Conservation (phyloP, 1,139 yeast genomes). For the Yamadazyma mexicana region DNA sequence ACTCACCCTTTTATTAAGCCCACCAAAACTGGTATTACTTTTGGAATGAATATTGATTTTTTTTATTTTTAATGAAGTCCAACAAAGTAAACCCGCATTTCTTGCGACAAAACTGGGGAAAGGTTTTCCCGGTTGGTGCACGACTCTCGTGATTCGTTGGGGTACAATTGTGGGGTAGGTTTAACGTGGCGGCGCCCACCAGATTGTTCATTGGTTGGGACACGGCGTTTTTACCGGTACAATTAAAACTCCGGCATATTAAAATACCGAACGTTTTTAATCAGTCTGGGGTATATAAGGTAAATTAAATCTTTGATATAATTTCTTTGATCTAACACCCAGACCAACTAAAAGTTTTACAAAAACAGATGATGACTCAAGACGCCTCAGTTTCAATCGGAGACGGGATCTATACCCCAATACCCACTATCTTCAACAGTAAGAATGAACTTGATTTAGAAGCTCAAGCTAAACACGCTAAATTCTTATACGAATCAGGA, state of each 20-base stretch:
- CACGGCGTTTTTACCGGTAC: not conserved
- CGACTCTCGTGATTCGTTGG: not conserved
- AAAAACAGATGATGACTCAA: conserved; percentile 1
- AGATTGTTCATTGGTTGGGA: not conserved
- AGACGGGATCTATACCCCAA: conserved; percentile 47
- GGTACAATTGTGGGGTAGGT: conserved; percentile 1
- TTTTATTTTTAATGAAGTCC: too few species aligned
- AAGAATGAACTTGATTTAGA: conserved; percentile 40
- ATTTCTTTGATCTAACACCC: too few species aligned
- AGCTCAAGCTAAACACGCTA: conserved; percentile 44
- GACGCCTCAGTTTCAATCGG: conserved; percentile 1
- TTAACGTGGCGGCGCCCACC: not conserved
- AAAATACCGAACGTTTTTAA: not conserved
- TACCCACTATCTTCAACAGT: conserved; percentile 49
- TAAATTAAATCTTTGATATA: not conserved
- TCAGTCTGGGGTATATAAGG: not conserved
- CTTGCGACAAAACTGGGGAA: conserved; percentile 1
- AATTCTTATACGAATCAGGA: conserved; percentile 39
- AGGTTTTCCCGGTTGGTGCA: too few species aligned
- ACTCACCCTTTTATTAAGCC: not conserved
- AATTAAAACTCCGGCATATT: not conserved
- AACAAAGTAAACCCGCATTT: too few species aligned
- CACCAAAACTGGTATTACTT: not conserved
- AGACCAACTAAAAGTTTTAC: not conserved
- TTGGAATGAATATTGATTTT: not conserved